Conservation (phyloP, 768 basidiomycete species). For the Termitomyces heimii region DNA sequence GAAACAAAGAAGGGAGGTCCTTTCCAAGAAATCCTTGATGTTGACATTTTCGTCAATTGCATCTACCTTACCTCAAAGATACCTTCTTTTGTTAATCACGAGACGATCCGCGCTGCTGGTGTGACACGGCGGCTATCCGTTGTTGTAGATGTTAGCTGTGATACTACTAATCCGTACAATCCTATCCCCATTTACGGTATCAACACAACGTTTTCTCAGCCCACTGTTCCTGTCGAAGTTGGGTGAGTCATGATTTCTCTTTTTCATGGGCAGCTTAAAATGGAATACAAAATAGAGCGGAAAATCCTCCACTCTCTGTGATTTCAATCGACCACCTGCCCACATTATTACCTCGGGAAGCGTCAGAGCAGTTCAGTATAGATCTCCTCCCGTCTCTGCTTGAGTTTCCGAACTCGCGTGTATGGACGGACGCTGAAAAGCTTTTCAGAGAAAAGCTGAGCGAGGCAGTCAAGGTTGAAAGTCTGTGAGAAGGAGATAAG, state of each 20-base stretch:
- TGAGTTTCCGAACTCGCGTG: constrained; percentile 71
- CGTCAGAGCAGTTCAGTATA: constrained; percentile 91
- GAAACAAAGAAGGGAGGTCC: constrained; percentile 98
- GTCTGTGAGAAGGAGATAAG: constrained; percentile 10
- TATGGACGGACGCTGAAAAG: constrained; percentile 86
- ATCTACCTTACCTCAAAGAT: constrained; percentile 90
- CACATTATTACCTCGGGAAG: constrained; percentile 90
- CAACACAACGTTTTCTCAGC: constrained; percentile 91
- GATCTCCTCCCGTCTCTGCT: constrained; percentile 85
- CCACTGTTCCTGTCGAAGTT: constrained; percentile 83
- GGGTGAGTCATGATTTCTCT: constrained; percentile 43
- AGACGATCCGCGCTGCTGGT: constrained; percentile 71
- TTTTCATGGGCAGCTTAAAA: background rate
- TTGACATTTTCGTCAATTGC: constrained; percentile 98
- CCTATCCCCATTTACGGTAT: constrained; percentile 92
- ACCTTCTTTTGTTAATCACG: constrained; percentile 73
- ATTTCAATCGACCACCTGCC: constrained; percentile 97
- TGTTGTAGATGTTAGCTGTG: constrained; percentile 97
- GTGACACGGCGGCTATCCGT: constrained; percentile 61
- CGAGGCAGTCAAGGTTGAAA: constrained; percentile 36
- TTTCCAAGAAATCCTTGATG: constrained; percentile 91
- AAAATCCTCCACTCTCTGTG: constrained; percentile 69
- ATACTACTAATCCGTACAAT: constrained; percentile 98
- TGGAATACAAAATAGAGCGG: constrained; percentile 32
- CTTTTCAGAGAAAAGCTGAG: constrained; percentile 60